Conservation (phyloP, 2,329 filamentous ascomycete genomes). For the Beauveria sp. region DNA sequence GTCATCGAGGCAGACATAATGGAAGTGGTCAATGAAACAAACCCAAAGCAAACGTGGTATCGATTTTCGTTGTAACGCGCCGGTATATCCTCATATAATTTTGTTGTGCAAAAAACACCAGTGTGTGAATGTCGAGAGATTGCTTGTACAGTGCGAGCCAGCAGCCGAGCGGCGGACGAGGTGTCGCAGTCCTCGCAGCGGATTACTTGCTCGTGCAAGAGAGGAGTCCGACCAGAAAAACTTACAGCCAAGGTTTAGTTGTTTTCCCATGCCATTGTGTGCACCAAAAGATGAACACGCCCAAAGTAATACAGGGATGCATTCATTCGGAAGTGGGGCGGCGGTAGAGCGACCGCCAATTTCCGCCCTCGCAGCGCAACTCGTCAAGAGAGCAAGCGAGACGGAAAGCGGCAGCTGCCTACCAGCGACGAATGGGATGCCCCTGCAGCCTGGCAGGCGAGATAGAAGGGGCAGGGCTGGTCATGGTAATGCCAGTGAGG, state of each 20-base stretch:
- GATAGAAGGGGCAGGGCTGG: constrained; percentile 73
- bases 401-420: constrained; percentile 21
- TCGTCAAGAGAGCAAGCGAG: constrained; percentile 25
- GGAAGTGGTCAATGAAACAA: constrained; percentile 21
- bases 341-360: constrained; percentile 21
- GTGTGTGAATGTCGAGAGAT: constrained; percentile 37
- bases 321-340: constrained; percentile 12
- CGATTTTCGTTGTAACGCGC: constrained; percentile 32
- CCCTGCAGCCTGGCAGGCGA: constrained; percentile 57
- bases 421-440: constrained; percentile 45
- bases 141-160: constrained; percentile 37
- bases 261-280: constrained; percentile 21
- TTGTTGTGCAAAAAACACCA: constrained; percentile 20
- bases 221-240: constrained; percentile 29
- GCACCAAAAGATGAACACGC: constrained; percentile 41
- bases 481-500: constrained; percentile 77
- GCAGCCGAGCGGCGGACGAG: constrained; percentile 2
- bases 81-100: constrained; percentile 27
- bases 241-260: constrained; percentile 30
- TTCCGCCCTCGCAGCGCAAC: constrained; percentile 21
- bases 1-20: constrained; percentile 26
- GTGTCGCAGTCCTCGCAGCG: constrained; percentile 4
- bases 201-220: constrained; percentile 15
- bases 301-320: not conserved
- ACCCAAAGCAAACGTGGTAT: constrained; percentile 37